A percentile compares a stretch with the other conserved stretches of the same genome.
Evolutionary conservation across 176 grass and related monocot species (phyloP).

Genomic region (Avena insularis): DNA sequence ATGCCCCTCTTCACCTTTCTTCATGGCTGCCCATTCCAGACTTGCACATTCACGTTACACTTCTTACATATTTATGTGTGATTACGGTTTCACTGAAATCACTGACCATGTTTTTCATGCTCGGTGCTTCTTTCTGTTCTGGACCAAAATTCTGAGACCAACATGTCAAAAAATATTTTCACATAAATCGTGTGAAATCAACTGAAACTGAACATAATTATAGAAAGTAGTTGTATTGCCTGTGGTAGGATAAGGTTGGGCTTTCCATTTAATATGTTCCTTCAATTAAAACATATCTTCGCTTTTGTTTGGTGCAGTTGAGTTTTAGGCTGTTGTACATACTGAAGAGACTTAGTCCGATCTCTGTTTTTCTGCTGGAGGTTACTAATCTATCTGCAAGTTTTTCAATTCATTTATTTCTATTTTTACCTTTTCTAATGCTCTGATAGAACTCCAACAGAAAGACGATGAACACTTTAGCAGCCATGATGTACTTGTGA

Average conservation of each 20-base stretch:
- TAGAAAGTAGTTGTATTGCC: constrained; percentile 24
- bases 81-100: constrained; percentile 33
- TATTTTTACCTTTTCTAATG: constrained; percentile 32
- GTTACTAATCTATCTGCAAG: constrained; percentile 60
- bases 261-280: constrained; percentile 21
- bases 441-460: constrained; percentile 59
- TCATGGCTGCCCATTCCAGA: constrained; percentile 9
- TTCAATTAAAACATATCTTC: constrained; percentile 22
- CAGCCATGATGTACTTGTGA: constrained; percentile 84
- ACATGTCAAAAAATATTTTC: constrained; percentile 7
- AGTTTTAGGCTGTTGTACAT: constrained; percentile 91
- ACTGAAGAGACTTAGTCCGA: constrained; percentile 78
- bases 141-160: constrained; percentile 24
- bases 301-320: constrained; percentile 67
- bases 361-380: constrained; percentile 78
- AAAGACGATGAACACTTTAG: constrained; percentile 85
- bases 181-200: not conserved
- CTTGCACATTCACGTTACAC: not conserved
- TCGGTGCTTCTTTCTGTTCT: not conserved
- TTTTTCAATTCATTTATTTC: constrained; percentile 25
- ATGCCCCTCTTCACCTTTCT: not conserved
- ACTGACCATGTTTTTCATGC: constrained; percentile 4
- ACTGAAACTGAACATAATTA: constrained; percentile 11
- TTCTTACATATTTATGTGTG: constrained; percentile 17
- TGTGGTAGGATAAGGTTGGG: constrained; percentile 2